Evolutionary conservation across 805 yeast genomes (phyloP).

Genomic region (Komagataella kurtzmanii): DNA sequence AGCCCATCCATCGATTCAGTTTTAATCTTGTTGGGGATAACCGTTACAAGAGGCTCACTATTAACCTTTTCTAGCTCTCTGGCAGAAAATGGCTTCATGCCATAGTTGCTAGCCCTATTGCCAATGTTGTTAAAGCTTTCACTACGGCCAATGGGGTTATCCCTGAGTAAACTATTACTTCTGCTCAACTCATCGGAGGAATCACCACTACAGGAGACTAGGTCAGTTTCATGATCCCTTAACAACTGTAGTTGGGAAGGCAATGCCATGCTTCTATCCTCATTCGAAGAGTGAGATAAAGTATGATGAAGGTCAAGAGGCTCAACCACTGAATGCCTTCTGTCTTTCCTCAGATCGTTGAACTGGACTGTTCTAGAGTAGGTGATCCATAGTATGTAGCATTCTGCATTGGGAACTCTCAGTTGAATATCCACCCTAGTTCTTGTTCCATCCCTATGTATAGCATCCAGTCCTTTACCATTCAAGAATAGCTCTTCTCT

Average conservation of each 20-base stretch:
- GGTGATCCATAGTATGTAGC: slow-evolving; percentile 73
- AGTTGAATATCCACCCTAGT: slow-evolving; percentile 70
- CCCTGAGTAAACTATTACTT: slow-evolving; percentile 2
- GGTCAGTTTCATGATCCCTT: slow-evolving; percentile 21
- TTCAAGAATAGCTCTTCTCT: slow-evolving; percentile 38
- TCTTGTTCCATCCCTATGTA: slow-evolving; percentile 54
- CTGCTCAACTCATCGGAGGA: slow-evolving; percentile 10
- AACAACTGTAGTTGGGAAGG: slow-evolving; percentile 47
- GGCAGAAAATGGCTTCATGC: neutral
- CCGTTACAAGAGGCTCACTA: neutral
- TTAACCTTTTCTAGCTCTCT: neutral
- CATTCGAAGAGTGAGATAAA: neutral
- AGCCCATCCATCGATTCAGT: neutral
- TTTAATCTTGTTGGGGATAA: neutral
- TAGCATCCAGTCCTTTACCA: slow-evolving; percentile 56
- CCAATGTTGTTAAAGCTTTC: neutral
- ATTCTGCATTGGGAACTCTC: slow-evolving; percentile 47
- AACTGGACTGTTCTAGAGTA: slow-evolving; percentile 39
- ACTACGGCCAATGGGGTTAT: neutral
- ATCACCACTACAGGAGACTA: slow-evolving; percentile 14
- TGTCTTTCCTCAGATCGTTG: neutral
- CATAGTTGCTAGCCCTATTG: neutral
- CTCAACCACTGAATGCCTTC: neutral
- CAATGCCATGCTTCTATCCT: slow-evolving; percentile 6
- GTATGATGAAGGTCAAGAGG: neutral